Percentiles rank a stretch among this genome's conserved stretches.
phyloP scores from a whole-genome alignment of 306 rosid genomes.

The Ammopiptanthus mongolicus region DNA sequence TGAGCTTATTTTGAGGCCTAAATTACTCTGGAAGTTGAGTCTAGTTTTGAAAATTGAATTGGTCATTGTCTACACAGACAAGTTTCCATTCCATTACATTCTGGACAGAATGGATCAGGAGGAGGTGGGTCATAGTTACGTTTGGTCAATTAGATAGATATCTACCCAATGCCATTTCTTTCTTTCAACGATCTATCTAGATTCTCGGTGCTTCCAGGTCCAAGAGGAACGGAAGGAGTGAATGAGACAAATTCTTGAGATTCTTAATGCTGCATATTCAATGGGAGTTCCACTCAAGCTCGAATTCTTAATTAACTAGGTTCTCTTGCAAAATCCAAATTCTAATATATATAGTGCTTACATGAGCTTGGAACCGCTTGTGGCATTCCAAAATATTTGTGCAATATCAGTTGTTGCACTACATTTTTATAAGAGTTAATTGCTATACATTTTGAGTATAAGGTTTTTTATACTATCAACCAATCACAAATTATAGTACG shows the following conservation, averaged over 20 bases:
- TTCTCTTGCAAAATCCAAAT: background rate
- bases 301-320: background rate
- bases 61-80: conserved; percentile 31
- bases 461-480: too few species aligned
- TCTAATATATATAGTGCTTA: background rate
- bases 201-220: background rate
- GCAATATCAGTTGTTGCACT: background rate
- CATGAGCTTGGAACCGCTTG: background rate
- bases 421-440: background rate
- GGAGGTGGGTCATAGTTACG: conserved; percentile 18
- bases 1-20: conserved; percentile 16
- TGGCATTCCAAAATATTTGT: background rate
- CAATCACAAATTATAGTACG: too few species aligned
- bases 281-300: background rate
- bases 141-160: conserved; percentile 11
- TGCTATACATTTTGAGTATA: too few species aligned
- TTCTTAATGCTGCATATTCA: background rate
- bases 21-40: background rate
- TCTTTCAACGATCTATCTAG: background rate
- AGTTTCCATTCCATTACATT: conserved; percentile 12
- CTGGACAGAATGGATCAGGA: background rate
- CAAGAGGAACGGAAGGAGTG: background rate
- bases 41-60: conserved; percentile 9
- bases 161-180: conserved; percentile 2
- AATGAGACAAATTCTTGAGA: background rate